Evolutionary conservation across 192 early-diverging fungal species (phyloP).

Genomic region (Backusella parvicylindrica): DNA sequence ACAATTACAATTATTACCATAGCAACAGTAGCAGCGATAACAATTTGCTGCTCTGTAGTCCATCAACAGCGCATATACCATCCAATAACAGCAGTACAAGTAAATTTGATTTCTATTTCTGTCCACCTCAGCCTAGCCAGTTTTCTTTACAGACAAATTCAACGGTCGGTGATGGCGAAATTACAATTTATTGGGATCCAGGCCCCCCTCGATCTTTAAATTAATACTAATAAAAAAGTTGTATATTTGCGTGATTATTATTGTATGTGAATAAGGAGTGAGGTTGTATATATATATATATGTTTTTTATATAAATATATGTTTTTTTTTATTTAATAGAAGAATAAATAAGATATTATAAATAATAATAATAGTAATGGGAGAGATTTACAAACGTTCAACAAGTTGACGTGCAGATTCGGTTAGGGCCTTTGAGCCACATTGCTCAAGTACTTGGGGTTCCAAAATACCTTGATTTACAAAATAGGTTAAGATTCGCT

Average conservation of each 20-base stretch:
- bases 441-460: slow-evolving; percentile 12
- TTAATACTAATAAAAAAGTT: not conserved
- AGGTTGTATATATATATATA: not conserved
- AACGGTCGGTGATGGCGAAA: not conserved
- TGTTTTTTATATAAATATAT: not conserved
- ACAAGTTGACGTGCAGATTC: slow-evolving; percentile 13
- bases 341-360: not conserved
- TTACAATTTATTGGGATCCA: slow-evolving; percentile 6
- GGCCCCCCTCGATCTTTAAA: not conserved
- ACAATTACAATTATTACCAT: not conserved
- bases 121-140: not conserved
- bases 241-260: not conserved
- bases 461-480: slow-evolving; percentile 32
- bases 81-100: not conserved
- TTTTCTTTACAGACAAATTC: not conserved
- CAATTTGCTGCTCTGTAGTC: not conserved
- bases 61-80: not conserved
- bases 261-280: not conserved
- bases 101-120: not conserved
- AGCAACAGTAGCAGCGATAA: not conserved
- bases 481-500: slow-evolving; percentile 28
- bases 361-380: not conserved
- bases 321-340: not conserved
- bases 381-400: not conserved
- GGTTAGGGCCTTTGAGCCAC: slow-evolving; percentile 18